A percentile compares a stretch with the other conserved stretches of the same genome.
Conservation (phyloP, 495 filamentous ascomycete species). For the Platismatia glauca region DNA sequence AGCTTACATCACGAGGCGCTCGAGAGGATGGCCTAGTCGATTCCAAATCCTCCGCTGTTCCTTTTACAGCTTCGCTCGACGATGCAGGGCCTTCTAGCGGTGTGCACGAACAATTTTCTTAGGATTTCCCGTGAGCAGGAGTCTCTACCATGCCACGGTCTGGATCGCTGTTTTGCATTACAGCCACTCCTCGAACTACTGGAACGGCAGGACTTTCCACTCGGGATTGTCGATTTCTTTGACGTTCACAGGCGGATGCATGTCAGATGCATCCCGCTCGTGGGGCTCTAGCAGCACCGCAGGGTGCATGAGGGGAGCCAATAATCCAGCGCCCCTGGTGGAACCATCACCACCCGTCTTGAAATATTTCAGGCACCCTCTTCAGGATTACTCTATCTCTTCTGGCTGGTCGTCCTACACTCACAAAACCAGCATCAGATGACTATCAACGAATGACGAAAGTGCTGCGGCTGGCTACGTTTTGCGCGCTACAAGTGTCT, state of each 20-base stretch:
- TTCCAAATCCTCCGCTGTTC: not conserved
- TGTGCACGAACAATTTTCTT: not conserved
- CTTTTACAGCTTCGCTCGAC: not conserved
- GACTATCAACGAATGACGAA: not conserved
- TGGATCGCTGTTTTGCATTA: not conserved
- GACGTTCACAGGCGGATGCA: not conserved
- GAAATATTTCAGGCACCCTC: not conserved
- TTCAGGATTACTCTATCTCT: not conserved
- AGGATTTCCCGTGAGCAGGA: not conserved
- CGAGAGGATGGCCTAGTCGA: not conserved
- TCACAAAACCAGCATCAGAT: not conserved
- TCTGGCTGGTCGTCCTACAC: not conserved
- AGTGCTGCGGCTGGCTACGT: not conserved
- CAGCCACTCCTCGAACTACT: not conserved
- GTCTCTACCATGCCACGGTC: not conserved
- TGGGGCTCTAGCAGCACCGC: not conserved
- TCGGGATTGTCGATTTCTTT: not conserved
- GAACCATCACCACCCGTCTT: not conserved
- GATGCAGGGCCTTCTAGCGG: conserved; percentile 4
- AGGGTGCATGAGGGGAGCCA: not conserved
- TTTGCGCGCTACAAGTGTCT: not conserved
- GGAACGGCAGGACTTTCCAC: conserved; percentile 1
- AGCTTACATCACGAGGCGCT: conserved; percentile 1
- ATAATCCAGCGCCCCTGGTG: not conserved
- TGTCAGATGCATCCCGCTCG: not conserved